Base-by-base conservation (phyloP, 352 stramenopile species). In the Pythium chondricola region DNA sequence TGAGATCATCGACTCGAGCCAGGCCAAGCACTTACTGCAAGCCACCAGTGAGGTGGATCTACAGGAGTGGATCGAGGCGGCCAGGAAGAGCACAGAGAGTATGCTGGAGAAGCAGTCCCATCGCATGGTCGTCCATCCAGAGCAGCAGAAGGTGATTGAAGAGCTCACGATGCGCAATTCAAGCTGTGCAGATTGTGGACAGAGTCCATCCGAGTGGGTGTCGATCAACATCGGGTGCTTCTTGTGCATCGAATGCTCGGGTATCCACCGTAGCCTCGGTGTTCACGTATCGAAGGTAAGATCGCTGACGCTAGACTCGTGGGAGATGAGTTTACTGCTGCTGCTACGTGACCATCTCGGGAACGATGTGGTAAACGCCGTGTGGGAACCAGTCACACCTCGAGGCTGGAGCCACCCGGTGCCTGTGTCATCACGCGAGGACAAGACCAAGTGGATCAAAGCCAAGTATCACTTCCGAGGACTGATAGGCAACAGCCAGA, bases 251-350 rank as follows among this genome's bases (percentile, higher is more conserved):
- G 85, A 98, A 60, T 99, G 96, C 61, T 97, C 85, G 31, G 96
- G 93, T 14, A 97, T 99, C 31, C 96, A 99, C 55, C 80, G 96
- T 32, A 97, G 82, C 52, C 75, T 99, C 16, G 96, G 96, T 39
- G 92, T 98, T 3, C 96, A 99, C 71, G 88, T 98, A 25, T 98
- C 92, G 32, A 98, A 98, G 68, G 89, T 98, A 33, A 74, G 93
- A n/a, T 96, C 85, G 25, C 53, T 97, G 14, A 70, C 74, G 4
- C 67, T 97, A 20, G 88, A 97, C 56, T 92, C 82, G 20, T 94
- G 86, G 85, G 83, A 94, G 40, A 88, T 94, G 77, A 46, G 69
- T 6, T 59, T 92, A 5, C 49, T 94, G 10, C 25, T 63, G 4
- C 61, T 94, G 4, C 42, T 94, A 8, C 67, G 72, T 4, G 72